Evolutionary conservation across 1,139 yeast genomes (phyloP).

Genomic region (Protomyces inundatus): DNA sequence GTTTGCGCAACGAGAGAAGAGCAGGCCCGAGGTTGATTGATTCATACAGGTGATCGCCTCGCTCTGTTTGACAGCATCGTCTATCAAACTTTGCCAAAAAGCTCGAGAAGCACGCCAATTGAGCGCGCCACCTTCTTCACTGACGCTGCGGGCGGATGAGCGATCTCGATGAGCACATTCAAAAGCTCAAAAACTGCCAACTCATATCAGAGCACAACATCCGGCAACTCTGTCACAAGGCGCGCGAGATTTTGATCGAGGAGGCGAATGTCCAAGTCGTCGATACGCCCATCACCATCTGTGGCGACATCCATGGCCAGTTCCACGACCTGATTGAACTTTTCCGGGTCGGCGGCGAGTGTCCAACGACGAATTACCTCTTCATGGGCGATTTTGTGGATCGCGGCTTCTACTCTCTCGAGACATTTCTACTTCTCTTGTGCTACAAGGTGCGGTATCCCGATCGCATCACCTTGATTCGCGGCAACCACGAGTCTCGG

Average conservation of each 20-base stretch:
- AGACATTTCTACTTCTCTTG: slow-evolving; percentile 68
- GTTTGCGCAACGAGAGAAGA: neutral
- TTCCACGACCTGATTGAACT: slow-evolving; percentile 86
- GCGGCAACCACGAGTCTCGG: slow-evolving; percentile 96
- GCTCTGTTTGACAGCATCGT: neutral
- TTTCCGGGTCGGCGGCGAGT: slow-evolving; percentile 81
- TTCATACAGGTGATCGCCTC: neutral
- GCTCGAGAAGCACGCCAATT: neutral
- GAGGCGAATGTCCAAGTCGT: slow-evolving; percentile 95
- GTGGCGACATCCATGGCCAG: slow-evolving; percentile 98
- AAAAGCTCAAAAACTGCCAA: slow-evolving; percentile 65
- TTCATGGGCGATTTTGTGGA: slow-evolving; percentile 80
- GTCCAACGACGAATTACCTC: slow-evolving; percentile 74
- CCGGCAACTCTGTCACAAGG: slow-evolving; percentile 73
- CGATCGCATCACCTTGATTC: slow-evolving; percentile 80
- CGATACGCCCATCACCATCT: slow-evolving; percentile 90
- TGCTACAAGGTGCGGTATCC: slow-evolving; percentile 87
- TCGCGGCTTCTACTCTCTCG: slow-evolving; percentile 93
- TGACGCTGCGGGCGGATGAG: slow-evolving; percentile 1
- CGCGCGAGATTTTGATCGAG: slow-evolving; percentile 82
- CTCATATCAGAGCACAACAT: slow-evolving; percentile 81
- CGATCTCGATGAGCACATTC: slow-evolving; percentile 42
- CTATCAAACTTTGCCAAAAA: neutral
- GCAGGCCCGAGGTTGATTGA: neutral
- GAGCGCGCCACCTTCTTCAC: neutral